Base-by-base conservation (phyloP, 495 filamentous ascomycete species). In the Penicillium antarcticum region DNA sequence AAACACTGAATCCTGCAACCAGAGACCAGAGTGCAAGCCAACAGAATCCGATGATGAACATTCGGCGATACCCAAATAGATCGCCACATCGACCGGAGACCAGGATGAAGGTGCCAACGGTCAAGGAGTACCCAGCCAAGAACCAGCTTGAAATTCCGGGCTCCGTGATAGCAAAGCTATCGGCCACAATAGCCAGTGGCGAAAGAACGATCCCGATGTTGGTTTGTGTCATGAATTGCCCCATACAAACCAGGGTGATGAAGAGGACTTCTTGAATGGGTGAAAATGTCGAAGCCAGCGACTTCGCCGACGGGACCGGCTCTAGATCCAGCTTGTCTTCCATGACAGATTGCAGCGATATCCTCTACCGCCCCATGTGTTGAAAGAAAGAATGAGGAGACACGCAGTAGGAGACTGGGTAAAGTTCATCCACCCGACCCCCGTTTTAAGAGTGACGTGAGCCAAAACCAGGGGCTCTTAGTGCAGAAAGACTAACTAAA, bases 101-200 rank as follows among this genome's bases (percentile, higher is more conserved):
- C n/a, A 86, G 67, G 60, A 87, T 84, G 53, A 87, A 87, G 6
- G 82, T 84, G 24, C 83, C 83, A 16, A 81, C 75, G 0, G 82
- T 84, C 36, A 87, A 65, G 24, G 72, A 73, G 61, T 84, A 86
- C 0, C 69, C 76, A 2, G 81, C 81, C 38, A 81, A 63, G 29
- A 79, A 77, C 84, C 83, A 86, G 37, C 68, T 70, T 11, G 75
- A 44, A 6, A 62, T 45, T 17, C 68, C 73, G 1, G 69, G 64
- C 29, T 78, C 70, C 1, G 33, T 51, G n/a, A 75, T 65, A 17
- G 62, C 67, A 44, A 81, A 80, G 38, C 65, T 71, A 21, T 67
- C 56, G 17, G 72, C 72, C 52, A 83, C 79, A 37, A 68, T 55
- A 40, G 66, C 61, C 6, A 72, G 62, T 21, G 72, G 69, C 1